These are phyloP conservation scores for Gamarada debralockiae DNA, from an alignment of 495 filamentous ascomycete species.

Conservation along the genomic window DNA sequence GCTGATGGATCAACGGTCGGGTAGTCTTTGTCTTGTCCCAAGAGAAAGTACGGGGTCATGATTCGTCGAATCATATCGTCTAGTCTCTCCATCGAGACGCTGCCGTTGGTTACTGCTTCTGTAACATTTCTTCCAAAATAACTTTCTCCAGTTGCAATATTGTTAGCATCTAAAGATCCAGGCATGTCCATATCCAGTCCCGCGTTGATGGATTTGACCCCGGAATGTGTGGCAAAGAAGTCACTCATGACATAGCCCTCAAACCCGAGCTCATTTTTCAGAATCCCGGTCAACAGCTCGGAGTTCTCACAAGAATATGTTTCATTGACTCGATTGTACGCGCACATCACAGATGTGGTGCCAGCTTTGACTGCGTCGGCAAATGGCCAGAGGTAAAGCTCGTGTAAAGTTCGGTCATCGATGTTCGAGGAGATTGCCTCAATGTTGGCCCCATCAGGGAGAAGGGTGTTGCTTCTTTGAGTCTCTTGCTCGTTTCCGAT, in stretches of 20 bases:
- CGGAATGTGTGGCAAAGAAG: conserved; percentile 82
- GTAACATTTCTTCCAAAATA: conserved; percentile 89
- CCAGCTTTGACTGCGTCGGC: conserved; percentile 60
- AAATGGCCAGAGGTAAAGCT: conserved; percentile 66
- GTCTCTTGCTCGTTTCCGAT: conserved; percentile 75
- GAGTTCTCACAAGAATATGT: conserved; percentile 66
- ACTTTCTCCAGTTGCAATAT: conserved; percentile 56
- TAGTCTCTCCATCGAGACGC: conserved; percentile 78
- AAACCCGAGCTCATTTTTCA: conserved; percentile 89
- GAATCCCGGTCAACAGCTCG: conserved; percentile 68
- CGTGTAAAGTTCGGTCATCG: conserved; percentile 91
- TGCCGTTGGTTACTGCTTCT: conserved; percentile 80
- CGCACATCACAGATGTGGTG: conserved; percentile 86
- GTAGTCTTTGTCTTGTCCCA: conserved; percentile 57
- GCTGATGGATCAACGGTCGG: conserved; percentile 59
- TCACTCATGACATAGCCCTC: conserved; percentile 92
- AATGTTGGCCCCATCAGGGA: conserved; percentile 8
- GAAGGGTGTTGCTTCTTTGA: conserved; percentile 62
- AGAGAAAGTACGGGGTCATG: conserved; percentile 88
- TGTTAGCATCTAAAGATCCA: conserved; percentile 62
- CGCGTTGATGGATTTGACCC: conserved; percentile 69
- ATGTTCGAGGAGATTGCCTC: conserved; percentile 67
- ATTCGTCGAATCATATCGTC: conserved; percentile 92
- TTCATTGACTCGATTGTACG: conserved; percentile 81
- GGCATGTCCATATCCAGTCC: conserved; percentile 95